Conservation (phyloP, 148 eudicot species). For the Cornus kousa region DNA sequence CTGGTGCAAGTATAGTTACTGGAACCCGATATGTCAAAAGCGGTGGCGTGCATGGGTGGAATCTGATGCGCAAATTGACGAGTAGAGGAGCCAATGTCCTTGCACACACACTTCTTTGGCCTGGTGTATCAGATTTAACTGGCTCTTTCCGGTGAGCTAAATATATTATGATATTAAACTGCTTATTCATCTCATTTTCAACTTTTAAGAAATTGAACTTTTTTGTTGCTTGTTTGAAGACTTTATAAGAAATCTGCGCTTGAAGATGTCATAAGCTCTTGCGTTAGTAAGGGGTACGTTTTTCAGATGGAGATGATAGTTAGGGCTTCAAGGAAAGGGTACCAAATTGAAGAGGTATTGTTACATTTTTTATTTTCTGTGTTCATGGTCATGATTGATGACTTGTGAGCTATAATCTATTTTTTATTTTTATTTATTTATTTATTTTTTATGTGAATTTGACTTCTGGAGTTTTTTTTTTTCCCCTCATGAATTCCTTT, state of each 20-base stretch:
- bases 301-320: slow-evolving; percentile 99
- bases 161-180: background rate
- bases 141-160: slow-evolving; percentile 81
- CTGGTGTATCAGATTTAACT: slow-evolving; percentile 98
- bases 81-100: slow-evolving; percentile 99
- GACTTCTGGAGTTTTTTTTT: background rate
- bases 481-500: too few species aligned
- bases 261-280: slow-evolving; percentile 83
- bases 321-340: slow-evolving; percentile 89
- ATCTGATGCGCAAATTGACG: slow-evolving; percentile 91
- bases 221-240: slow-evolving; percentile 29
- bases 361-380: background rate
- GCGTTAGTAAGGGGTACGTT: slow-evolving; percentile 88
- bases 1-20: slow-evolving; percentile 80
- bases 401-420: background rate
- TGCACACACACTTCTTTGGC: slow-evolving; percentile 97
- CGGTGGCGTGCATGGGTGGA: slow-evolving; percentile 99
- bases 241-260: slow-evolving; percentile 83
- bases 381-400: background rate
- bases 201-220: background rate
- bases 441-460: background rate
- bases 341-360: slow-evolving; percentile 84
- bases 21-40: slow-evolving; percentile 92
- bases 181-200: slow-evolving; percentile 5
- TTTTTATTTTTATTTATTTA: too few species aligned